phyloP scores from a whole-genome alignment of 1,284 basidiomycete genomes.

The Cryptococcus wingfieldii region DNA sequence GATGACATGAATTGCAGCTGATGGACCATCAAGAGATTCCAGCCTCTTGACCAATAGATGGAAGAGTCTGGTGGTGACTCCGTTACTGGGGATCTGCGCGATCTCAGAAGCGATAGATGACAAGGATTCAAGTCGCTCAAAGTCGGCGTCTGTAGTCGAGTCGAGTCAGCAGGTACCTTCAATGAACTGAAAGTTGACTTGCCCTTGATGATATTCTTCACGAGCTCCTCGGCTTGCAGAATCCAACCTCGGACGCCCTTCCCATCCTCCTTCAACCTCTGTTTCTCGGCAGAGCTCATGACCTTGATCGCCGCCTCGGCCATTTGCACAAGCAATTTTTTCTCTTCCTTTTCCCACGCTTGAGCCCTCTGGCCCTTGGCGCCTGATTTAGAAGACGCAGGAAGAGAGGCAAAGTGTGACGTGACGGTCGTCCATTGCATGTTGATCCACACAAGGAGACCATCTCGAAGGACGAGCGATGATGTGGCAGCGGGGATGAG shows the following conservation, averaged over 20 bases:
- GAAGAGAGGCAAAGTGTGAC: not conserved
- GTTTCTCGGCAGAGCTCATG: constrained; percentile 7
- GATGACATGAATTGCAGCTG: not conserved
- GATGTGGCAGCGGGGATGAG: constrained; percentile 62
- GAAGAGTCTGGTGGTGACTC: constrained; percentile 5
- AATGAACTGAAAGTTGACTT: not conserved
- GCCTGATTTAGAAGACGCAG: not conserved
- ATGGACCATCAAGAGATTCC: not conserved
- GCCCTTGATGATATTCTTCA: constrained; percentile 7
- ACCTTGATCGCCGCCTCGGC: constrained; percentile 8
- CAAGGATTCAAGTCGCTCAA: constrained; percentile 11
- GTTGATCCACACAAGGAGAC: constrained; percentile 71
- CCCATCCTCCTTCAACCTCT: constrained; percentile 5
- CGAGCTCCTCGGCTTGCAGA: constrained; percentile 10
- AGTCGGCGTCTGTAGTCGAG: constrained; percentile 1
- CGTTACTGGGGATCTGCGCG: constrained; percentile 4
- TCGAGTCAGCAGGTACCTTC: too few species aligned
- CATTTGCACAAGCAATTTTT: constrained; percentile 4
- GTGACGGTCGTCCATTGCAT: constrained; percentile 56
- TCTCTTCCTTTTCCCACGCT: constrained; percentile 16
- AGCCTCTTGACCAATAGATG: constrained; percentile 4
- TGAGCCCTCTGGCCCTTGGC: constrained; percentile 1
- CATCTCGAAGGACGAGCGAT: constrained; percentile 64
- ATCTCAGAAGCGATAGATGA: constrained; percentile 10
- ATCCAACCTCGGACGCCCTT: constrained; percentile 17